phyloP scores from a whole-genome alignment of 768 basidiomycete species.

The Russula vinacea region DNA sequence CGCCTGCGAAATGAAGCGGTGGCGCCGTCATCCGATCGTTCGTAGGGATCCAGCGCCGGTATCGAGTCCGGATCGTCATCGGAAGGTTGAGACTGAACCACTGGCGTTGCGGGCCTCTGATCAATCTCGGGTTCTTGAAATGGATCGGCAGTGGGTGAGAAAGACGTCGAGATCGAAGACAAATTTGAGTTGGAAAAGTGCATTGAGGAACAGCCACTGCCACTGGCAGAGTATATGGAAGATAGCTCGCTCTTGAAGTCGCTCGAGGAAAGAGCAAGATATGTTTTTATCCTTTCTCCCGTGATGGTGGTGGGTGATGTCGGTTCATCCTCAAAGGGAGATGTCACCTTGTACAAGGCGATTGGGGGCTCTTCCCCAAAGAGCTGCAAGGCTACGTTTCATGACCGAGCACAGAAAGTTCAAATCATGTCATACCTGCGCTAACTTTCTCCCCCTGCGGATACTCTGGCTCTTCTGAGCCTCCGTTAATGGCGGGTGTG shows the following conservation, averaged over 20 bases:
- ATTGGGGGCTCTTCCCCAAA: constrained; percentile 51
- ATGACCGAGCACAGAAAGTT: neutral
- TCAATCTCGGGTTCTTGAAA: constrained; percentile 9
- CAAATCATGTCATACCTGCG: constrained; percentile 41
- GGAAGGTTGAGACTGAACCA: neutral
- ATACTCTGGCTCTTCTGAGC: constrained; percentile 43
- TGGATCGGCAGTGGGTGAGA: constrained; percentile 1
- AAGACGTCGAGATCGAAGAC: constrained; percentile 20
- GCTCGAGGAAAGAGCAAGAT: constrained; percentile 22
- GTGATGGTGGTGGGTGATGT: constrained; percentile 13
- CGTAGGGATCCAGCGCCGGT: neutral
- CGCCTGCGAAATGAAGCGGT: constrained; percentile 35
- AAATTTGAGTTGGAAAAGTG: constrained; percentile 19
- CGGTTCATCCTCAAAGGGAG: constrained; percentile 27
- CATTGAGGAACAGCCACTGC: neutral
- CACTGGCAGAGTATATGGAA: neutral
- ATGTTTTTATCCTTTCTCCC: constrained; percentile 32
- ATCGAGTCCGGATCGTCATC: constrained; percentile 1
- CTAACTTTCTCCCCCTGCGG: constrained; percentile 50
- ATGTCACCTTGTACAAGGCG: constrained; percentile 41
- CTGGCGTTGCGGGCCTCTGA: neutral
- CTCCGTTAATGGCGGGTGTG: constrained; percentile 31
- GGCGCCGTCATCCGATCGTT: neutral
- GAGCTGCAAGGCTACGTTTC: constrained; percentile 36
- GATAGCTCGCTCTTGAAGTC: no score